phyloP scores from a whole-genome alignment of 306 rosid genomes.

The Albizia julibrissin region DNA sequence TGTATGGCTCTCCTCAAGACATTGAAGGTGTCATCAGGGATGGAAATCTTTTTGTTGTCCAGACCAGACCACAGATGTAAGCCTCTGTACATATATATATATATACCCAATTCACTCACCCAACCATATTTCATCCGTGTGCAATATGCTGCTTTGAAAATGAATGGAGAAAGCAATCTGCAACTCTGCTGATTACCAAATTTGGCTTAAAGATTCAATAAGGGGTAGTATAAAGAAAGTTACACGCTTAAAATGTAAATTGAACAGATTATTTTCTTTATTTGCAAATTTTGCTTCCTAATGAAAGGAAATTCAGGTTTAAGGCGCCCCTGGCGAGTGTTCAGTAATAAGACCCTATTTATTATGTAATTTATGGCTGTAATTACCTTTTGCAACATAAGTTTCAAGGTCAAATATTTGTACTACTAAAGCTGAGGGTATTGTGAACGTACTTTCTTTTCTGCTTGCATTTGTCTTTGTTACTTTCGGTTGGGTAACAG shows the following conservation, averaged over 20 bases:
- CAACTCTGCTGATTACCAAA: constrained; percentile 10
- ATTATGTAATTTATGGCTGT: background rate
- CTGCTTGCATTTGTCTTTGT: background rate
- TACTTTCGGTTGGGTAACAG: background rate
- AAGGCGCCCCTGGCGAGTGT: background rate
- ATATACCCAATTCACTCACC: constrained; percentile 1
- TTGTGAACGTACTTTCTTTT: background rate
- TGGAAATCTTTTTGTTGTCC: constrained; percentile 88
- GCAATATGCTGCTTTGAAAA: constrained; percentile 20
- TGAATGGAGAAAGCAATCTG: constrained; percentile 27
- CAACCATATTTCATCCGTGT: constrained; percentile 16
- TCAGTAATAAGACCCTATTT: background rate
- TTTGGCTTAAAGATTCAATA: constrained; percentile 20
- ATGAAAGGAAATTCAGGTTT: background rate
- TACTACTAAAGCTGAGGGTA: background rate
- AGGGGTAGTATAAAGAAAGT: constrained; percentile 25
- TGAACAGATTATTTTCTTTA: background rate
- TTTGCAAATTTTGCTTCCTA: background rate
- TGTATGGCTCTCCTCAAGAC: constrained; percentile 94
- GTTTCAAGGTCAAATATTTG: background rate
- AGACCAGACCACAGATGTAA: constrained; percentile 98
- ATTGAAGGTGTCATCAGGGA: constrained; percentile 96
- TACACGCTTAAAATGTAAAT: constrained; percentile 32
- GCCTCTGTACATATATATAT: background rate
- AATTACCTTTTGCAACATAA: background rate